A percentile compares a stretch with the other conserved stretches of the same genome.
Conservation (phyloP, 2,329 filamentous ascomycete genomes). For the Cercospora brassicicola region DNA sequence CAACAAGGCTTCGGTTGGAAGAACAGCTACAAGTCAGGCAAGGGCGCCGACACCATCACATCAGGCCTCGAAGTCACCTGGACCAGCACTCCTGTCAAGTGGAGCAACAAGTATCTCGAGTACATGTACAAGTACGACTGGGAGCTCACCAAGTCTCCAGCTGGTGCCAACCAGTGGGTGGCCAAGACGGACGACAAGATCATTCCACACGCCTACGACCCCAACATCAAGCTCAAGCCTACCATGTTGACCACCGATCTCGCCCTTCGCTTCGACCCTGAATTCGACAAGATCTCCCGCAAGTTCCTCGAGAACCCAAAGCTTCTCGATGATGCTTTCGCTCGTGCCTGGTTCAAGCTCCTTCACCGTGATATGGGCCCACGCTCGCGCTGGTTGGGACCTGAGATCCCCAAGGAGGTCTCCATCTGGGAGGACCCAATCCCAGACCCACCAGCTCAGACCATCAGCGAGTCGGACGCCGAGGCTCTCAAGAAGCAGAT, state of each 20-base stretch:
- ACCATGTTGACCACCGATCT: slow-evolving; percentile 76
- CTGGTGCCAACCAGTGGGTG: slow-evolving; percentile 74
- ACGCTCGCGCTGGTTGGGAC: slow-evolving; percentile 67
- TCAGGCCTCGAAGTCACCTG: slow-evolving; percentile 76
- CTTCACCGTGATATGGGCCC: slow-evolving; percentile 78
- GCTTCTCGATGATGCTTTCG: slow-evolving; percentile 68
- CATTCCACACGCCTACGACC: slow-evolving; percentile 70
- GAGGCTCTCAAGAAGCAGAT: slow-evolving; percentile 68
- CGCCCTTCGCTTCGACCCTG: slow-evolving; percentile 68
- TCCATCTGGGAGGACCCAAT: slow-evolving; percentile 76
- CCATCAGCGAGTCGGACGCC: slow-evolving; percentile 64
- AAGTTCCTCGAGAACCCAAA: slow-evolving; percentile 68
- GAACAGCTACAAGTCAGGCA: slow-evolving; percentile 64
- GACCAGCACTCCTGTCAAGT: slow-evolving; percentile 74
- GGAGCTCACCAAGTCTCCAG: slow-evolving; percentile 73
- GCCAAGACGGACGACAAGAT: slow-evolving; percentile 66
- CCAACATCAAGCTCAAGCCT: slow-evolving; percentile 70
- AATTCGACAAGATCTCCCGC: slow-evolving; percentile 73
- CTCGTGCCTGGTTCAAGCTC: slow-evolving; percentile 79
- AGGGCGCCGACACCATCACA: slow-evolving; percentile 72
- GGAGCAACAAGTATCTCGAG: slow-evolving; percentile 72
- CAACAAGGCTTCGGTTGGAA: slow-evolving; percentile 72
- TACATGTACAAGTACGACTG: slow-evolving; percentile 78
- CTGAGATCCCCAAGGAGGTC: slow-evolving; percentile 69
- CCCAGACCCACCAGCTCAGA: slow-evolving; percentile 57